Base-by-base conservation (phyloP, 2,329 filamentous ascomycete genomes). In the Tolypocladium tropicale region DNA sequence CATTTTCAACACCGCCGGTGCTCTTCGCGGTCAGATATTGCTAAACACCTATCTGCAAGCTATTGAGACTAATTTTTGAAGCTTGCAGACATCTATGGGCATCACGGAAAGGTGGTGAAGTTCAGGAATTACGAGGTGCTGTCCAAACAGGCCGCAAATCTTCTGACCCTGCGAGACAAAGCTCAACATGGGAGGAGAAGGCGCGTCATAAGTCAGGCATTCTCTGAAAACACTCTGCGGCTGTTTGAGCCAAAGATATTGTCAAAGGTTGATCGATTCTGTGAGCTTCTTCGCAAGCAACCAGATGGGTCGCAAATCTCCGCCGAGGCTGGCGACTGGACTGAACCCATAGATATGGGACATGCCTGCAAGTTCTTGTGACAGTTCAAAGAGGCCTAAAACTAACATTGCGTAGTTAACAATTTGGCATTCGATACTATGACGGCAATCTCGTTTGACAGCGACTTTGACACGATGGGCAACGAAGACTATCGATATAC, bases 401-500 rank as follows among this genome's bases (percentile, higher is more conserved):
- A 43, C 21, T 43, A 9, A 43, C 21, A n/a, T 3, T 16, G 28
- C 2, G 18, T 16, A 61, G 56, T 59, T 53, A 62, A 61, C 30
- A 58, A 59, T 46, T 52, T 64, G 25, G 53, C 61, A 16, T 64
- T 64, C 48, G 64, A 66, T 39, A 59, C 63, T 10, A 64, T 68
- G 53, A 49, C 58, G 4, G 57, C 64, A 12, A 54, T 68, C 2
- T 57, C 62, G 1, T 65, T 62, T 53, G 57, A 46, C 32, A 36
- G 33, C 41, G 56, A 53, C 25, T 64, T 57, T 49, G 25, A 61
- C 53, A 56, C 52, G n/a, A 55, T 65, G n/a, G 57, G 36, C 11
- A 53, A 46, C 34, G 34, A 32, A 11, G 56, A 53, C n/a, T 56
- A 59, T 16, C 63, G 63, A 4, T 63, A 49, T 41, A 57, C 61